A percentile compares a stretch with the other conserved stretches of the same genome.
These are phyloP conservation scores for Stagonosporopsis vannaccii DNA, from an alignment of 2,329 filamentous ascomycete species.

Conservation along the genomic window DNA sequence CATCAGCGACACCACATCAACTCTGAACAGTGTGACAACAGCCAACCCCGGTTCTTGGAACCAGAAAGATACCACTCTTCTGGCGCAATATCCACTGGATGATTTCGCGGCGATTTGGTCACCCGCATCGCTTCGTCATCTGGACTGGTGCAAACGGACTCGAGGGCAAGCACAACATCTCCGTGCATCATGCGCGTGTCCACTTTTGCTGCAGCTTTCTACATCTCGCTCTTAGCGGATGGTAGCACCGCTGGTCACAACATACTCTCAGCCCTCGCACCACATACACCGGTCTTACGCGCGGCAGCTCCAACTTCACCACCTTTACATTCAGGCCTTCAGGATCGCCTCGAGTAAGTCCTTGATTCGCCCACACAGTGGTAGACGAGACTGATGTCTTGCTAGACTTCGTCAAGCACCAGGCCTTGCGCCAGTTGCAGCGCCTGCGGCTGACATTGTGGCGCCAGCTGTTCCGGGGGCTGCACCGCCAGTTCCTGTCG, in stretches of 20 bases:
- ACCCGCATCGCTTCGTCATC: background rate
- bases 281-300: background rate
- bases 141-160: background rate
- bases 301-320: background rate
- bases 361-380: background rate
- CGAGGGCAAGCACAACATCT: background rate
- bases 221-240: background rate
- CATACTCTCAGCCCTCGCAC: constrained; percentile 12
- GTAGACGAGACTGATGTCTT: background rate
- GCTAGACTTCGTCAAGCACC: constrained; percentile 25
- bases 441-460: constrained; percentile 1
- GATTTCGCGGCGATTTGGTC: background rate
- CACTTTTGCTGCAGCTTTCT: background rate
- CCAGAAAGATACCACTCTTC: background rate
- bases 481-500: constrained; percentile 6
- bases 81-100: background rate
- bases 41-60: background rate
- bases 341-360: constrained; percentile 13
- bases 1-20: background rate
- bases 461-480: background rate
- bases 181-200: background rate
- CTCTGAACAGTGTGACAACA: background rate
- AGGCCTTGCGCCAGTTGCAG: constrained; percentile 5
- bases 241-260: background rate
- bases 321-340: background rate